phyloP scores from a whole-genome alignment of 345 rosid genomes.

The Moringa oleifera region DNA sequence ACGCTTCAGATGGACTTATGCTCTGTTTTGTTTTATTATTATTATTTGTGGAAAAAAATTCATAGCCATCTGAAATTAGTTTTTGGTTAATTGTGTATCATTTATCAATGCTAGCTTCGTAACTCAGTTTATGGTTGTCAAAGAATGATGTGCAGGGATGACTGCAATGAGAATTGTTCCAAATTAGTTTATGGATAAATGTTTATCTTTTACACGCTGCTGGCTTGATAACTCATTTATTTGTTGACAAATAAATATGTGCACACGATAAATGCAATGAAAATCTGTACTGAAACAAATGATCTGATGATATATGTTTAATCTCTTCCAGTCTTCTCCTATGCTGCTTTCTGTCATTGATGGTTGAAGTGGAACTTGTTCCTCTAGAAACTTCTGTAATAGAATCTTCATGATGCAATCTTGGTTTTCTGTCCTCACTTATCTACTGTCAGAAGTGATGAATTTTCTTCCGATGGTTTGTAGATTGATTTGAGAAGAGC shows the following conservation, averaged over 20 bases:
- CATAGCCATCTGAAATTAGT: too few relatives aligned
- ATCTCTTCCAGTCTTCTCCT: too few relatives aligned
- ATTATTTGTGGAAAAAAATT: too few relatives aligned
- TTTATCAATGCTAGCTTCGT: not conserved
- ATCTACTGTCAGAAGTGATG: slow-evolving; percentile 1
- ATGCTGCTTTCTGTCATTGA: not conserved
- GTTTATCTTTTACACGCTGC: too few relatives aligned
- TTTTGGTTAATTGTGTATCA: not conserved
- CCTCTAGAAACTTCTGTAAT: not conserved
- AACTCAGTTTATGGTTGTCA: too few relatives aligned
- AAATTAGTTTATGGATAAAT: too few relatives aligned
- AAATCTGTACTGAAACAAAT: not conserved
- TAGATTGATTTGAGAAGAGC: slow-evolving; percentile 97
- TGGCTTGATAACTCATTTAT: too few relatives aligned
- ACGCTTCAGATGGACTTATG: too few relatives aligned
- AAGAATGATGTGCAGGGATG: too few relatives aligned
- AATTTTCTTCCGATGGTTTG: slow-evolving; percentile 21
- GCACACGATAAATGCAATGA: not conserved
- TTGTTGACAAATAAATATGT: not conserved
- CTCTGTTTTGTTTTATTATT: too few relatives aligned
- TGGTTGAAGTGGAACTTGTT: not conserved
- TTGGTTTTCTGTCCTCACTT: not conserved
- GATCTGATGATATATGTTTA: too few relatives aligned
- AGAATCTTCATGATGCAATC: not conserved
- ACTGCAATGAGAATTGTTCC: too few relatives aligned